Evolutionary conservation across 345 rosid genomes (phyloP), one percentile per base, ranked within the genome.

Genomic region (Populus alba): DNA sequence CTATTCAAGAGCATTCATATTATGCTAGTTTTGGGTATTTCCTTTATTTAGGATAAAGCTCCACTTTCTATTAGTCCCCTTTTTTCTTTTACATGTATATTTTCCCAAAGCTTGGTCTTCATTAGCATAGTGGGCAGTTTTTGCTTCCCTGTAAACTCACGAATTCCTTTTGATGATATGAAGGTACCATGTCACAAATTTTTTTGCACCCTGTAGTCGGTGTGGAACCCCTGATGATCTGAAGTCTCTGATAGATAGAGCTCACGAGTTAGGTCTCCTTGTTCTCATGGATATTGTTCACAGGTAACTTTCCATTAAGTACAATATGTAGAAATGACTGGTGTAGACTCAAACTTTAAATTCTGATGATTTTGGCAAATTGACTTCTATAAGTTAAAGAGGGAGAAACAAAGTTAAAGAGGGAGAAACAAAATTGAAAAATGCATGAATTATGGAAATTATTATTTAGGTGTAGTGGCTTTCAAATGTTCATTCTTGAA

Each of bases 271-370:
- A 82, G 99, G 96, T 74, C 87, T 95, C 76, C 86, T 93, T 80
- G 99, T 95, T 88, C 94, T 93, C 70, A 95, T 95, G 99, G 99
- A 95, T 91, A 89, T 95, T 73, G 98, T 95, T 85, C 99, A 95
- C 82, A 93, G 99, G 99, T 93, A 90, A 79, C 61, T 47, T 47
- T 47, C 18, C 51, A 47, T 15, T 0, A 47, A 47, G 18, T 13
- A 47, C 51, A 47, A 47, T 0, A 41, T 41, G 11, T 61, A 61
- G 33, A 12, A 29, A 17, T 25, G 43, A 39, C 23, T 33, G 49
- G 38, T 69, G 18, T 22, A 8, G 63, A 37, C 25, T 41, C 7
- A 9, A 38, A 23, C 33, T 55, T 63, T 63, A 49, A 35, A 13
- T 6, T 39, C 20, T 53, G 47, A 43, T 74, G 6, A 8, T 45